Evolutionary conservation across 352 stramenopile species (phyloP).

Genomic region (Globisporangium polare): DNA sequence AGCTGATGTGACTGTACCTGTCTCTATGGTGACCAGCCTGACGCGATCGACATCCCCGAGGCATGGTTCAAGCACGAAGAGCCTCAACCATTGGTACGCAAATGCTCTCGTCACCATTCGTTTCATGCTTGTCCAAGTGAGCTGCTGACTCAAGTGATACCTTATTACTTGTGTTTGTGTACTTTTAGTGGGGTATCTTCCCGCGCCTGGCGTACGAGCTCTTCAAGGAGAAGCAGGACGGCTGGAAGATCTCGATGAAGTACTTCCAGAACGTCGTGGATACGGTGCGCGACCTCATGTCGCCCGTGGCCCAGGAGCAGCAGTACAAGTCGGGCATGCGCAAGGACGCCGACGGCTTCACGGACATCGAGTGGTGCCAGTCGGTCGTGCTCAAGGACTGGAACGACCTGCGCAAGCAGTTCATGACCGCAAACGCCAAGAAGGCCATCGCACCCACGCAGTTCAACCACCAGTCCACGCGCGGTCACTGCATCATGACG

Average conservation of each 20-base stretch:
- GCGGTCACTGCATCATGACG: conserved; percentile 95
- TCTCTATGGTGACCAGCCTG: conserved; percentile 35
- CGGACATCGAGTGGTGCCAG: conserved; percentile 94
- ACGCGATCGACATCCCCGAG: conserved; percentile 91
- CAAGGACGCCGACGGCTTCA: conserved; percentile 93
- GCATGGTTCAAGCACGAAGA: conserved; percentile 93
- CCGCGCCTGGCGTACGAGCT: conserved; percentile 91
- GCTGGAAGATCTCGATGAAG: conserved; percentile 97
- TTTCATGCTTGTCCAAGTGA: not conserved
- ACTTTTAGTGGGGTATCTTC: conserved; percentile 86
- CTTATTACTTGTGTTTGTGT: not conserved
- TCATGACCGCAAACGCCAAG: conserved; percentile 89
- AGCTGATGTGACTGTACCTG: not conserved
- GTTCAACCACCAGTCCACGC: conserved; percentile 94
- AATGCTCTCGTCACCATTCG: not conserved
- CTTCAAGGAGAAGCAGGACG: conserved; percentile 93
- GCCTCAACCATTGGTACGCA: conserved; percentile 61
- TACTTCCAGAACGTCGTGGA: conserved; percentile 97
- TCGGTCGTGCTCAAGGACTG: conserved; percentile 91
- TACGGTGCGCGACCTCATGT: conserved; percentile 94
- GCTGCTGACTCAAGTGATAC: not conserved
- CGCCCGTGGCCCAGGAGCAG: conserved; percentile 89
- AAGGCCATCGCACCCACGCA: conserved; percentile 93
- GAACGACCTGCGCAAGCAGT: conserved; percentile 90
- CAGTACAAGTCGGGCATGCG: conserved; percentile 95